These are phyloP conservation scores for Cercospora citrullina DNA, from an alignment of 2,329 filamentous ascomycete genomes.

Conservation along the genomic window DNA sequence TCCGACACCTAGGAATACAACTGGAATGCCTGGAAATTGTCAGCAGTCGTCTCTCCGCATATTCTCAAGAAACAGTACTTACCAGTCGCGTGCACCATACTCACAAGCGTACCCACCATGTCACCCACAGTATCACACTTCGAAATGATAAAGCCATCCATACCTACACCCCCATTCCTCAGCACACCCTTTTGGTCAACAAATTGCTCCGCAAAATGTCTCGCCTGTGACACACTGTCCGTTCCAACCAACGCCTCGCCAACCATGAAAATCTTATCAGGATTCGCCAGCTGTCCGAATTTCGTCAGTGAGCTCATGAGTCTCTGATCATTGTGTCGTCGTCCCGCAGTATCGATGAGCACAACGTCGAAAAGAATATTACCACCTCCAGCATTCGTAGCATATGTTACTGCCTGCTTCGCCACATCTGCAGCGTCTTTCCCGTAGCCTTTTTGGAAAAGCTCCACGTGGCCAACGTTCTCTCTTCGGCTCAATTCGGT, in stretches of 20 bases:
- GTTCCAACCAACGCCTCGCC: slow-evolving; percentile 89
- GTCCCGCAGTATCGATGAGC: slow-evolving; percentile 92
- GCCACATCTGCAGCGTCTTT: slow-evolving; percentile 96
- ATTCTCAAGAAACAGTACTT: slow-evolving; percentile 38
- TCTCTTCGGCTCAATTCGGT: slow-evolving; percentile 85
- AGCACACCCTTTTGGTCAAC: slow-evolving; percentile 40
- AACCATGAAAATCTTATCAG: slow-evolving; percentile 99
- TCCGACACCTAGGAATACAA: slow-evolving; percentile 81
- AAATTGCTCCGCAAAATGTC: slow-evolving; percentile 94
- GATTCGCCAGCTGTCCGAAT: slow-evolving; percentile 92
- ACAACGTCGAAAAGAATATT: slow-evolving; percentile 74
- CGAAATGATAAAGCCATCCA: slow-evolving; percentile 97
- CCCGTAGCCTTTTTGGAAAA: slow-evolving; percentile 97
- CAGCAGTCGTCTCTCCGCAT: background rate
- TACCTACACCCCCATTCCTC: slow-evolving; percentile 60
- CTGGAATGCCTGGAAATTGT: slow-evolving; percentile 65
- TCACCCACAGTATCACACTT: slow-evolving; percentile 99
- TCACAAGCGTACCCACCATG: slow-evolving; percentile 95
- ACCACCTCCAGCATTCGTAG: slow-evolving; percentile 57
- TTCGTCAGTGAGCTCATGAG: slow-evolving; percentile 97
- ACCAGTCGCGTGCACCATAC: slow-evolving; percentile 88
- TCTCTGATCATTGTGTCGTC: slow-evolving; percentile 90
- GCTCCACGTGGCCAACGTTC: slow-evolving; percentile 74
- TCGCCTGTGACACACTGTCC: slow-evolving; percentile 90
- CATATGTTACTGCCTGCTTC: slow-evolving; percentile 85